Base-by-base conservation (phyloP, 495 filamentous ascomycete species). In the Neurospora sp. region DNA sequence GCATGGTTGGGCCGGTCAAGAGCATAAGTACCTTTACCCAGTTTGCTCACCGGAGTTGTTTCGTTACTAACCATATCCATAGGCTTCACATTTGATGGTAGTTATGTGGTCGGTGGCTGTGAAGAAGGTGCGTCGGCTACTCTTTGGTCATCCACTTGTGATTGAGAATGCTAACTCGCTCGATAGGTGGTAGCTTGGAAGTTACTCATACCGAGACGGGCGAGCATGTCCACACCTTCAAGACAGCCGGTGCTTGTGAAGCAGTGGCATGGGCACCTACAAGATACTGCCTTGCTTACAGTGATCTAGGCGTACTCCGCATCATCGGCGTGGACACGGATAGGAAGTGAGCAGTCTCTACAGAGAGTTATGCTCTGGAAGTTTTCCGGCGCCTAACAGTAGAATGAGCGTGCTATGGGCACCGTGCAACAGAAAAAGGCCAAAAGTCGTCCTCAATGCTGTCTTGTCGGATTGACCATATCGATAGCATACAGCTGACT, bases 231-330 rank as follows among this genome's bases (percentile, higher is more conserved):
- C 90, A 94, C 76, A 93, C 87, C 11, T 86, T 97, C 71, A 92
- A 93, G 72, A 92, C 92, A 1, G 84, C 84, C 6, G 88, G 87
- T 74, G 79, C 88, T 39, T 85, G 86, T 71, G 89, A 91, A 9
- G 86, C 91, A 49, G 91, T 97, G 8, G 91, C 91, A 7, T 99
- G 95, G 95, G 94, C 97, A 80, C 96, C 96, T 5, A 92, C 87
- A 42, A 85, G 91, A 78, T 99, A 98, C 78, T 93, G 90, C 85
- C 80, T 99, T 71, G 96, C 95, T 14, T 97, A 97, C 85, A 91
- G 92, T 31, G 96, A 96, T 77, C 84, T 90, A 5, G 90, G 91
- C 1, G 92, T 91, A 20, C 83, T 99, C 76, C 95, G 91, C 85
- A 95, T 98, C 80, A 86, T 97, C 70, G 93, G 93, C 42, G 75